Evolutionary conservation across 1,139 yeast species (phyloP), one percentile per base, ranked within the genome.

Genomic region (Saccharomycopsis phalli): DNA sequence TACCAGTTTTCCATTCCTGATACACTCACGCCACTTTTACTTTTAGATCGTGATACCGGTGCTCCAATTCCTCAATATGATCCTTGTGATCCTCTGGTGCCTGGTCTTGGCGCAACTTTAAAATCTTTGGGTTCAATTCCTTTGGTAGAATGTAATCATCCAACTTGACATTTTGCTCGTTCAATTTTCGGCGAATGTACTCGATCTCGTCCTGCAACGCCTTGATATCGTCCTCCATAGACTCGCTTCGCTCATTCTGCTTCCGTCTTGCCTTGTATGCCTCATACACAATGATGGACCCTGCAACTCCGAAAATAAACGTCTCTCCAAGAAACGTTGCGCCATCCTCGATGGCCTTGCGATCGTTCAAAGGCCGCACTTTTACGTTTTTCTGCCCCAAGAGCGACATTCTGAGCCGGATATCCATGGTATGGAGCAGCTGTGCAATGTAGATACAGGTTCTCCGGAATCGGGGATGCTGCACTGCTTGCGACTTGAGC

Each of bases 261-360:
- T 81, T 81, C 52, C 73, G 71, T 30, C 86, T 65, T 37, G 84
- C 75, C 49, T 91, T 67, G 51, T 71, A 67, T 36, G 83, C 70
- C 55, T 86, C 95, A 55, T 71, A 83, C 20, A 84, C 55, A n/a
- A 86, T 78, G 40, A 82, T 65, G 1, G 80, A 70, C 4, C 94
- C 94, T 2, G 94, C 95, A 19, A 84, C 93, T 72, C 91, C 32
- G 63, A 86, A 86, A 28, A 86, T 76, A 53, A 86, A 80, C 28
- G 76, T 58, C 56, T 86, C 95, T 31, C 91, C 79, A 5, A 86
- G 60, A 53, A 84, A 76, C 37, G 71, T 80, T 35, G 95, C 94
- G 1, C 95, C 95, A 44, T 69, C 75, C 47, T 86, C 94, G 34
- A 86, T 74, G 33, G 95, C 95, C 54, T 76, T 79, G 19, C 79